Base-by-base conservation (phyloP, 2,329 filamentous ascomycete genomes). In the Fusarium chuoi region DNA sequence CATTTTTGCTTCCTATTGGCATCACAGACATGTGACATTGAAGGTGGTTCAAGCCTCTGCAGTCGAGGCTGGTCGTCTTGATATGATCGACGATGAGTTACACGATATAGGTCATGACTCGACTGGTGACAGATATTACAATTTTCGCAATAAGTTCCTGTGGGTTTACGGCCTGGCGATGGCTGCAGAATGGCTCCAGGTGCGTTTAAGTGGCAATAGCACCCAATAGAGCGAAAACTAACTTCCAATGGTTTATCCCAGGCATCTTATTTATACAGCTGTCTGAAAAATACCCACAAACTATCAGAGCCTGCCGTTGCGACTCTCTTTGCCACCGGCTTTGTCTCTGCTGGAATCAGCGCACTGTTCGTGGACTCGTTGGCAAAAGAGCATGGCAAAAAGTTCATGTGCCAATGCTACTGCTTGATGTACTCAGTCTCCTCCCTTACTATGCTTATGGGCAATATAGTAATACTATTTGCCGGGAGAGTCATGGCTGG, bases 171-270 rank as follows among this genome's bases (percentile, higher is more conserved):
- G 49, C 2, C 38, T 62, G 1, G 17, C 26, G 0, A 57, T 62
- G 38, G 30, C 59, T 15, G 59, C 38, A 22, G 59, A 62, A 33
- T 62, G 59, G 49, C 38, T 62, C 0, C 59, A 62, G 59, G 59
- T 62, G 48, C 14, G 58, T 51, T 35, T 33, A 33, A 30, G 13
- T 30, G 30, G 13, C 4, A 3, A 1, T 2, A 22, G 6, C 6
- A 5, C 0, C 4, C 7, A 12, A 5, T 1, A 14, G 22, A 18
- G 2, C 0, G 0, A n/a, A 17, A 12, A 14, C 58, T 61, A 12
- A 62, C 24, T 17, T 39, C 0, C 3, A 12, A 12, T 3, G 2
- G 18, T 12, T 3, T 5, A 7, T 0, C 1, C 2, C 2, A 62
- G 59, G 59, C 18, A 3, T 56, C 59, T 1, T 57, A 62, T 11